Evolutionary conservation across 768 basidiomycete genomes (phyloP), one percentile per base, ranked within the genome.

Genomic region (Mycena galericulata): DNA sequence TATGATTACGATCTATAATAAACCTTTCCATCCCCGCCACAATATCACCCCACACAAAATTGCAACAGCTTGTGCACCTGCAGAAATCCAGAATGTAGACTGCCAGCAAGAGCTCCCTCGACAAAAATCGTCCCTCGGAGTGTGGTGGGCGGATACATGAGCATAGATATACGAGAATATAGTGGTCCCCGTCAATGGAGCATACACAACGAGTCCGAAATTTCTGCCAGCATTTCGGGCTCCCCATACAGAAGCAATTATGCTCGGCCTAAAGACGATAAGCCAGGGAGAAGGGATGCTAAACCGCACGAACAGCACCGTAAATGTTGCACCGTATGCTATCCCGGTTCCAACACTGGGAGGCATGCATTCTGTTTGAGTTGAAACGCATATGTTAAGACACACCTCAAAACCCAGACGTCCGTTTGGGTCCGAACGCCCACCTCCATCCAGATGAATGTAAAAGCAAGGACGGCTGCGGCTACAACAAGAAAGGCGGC

Each of bases 141-240:
- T 81, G 65, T 89, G 87, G 3, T 83, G 78, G 4, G 84, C 85
- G 8, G 90, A 86, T 51, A 93, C 74, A 70, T 90, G 88, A 17
- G 94, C 94, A 67, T 94, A 95, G 0, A 95, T 75, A 76, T 92
- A 94, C 3, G 94, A 93, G 76, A 94, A 94, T 0, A 88, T 38
- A 2, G 92, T 88, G 0, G 92, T 93, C 7, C 92, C 93, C 27
- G 89, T 76, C 76, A 94, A 92, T 6, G 92, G 90, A 0, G 93
- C 89, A 71, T 92, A 93, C 53, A 90, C 88, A 62, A 93, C 74
- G 40, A 93, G 77, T 27, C 93, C 92, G 66, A 88, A 95, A 77
- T 95, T 95, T 63, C 94, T 88, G 11, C 89, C 94, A 6, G 90
- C 80, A 68, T 92, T 86, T n/a, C 82, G 74, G 29, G 85, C 75